These are phyloP conservation scores for Puccinia coronata DNA, from an alignment of 1,284 basidiomycete species.

Conservation along the genomic window DNA sequence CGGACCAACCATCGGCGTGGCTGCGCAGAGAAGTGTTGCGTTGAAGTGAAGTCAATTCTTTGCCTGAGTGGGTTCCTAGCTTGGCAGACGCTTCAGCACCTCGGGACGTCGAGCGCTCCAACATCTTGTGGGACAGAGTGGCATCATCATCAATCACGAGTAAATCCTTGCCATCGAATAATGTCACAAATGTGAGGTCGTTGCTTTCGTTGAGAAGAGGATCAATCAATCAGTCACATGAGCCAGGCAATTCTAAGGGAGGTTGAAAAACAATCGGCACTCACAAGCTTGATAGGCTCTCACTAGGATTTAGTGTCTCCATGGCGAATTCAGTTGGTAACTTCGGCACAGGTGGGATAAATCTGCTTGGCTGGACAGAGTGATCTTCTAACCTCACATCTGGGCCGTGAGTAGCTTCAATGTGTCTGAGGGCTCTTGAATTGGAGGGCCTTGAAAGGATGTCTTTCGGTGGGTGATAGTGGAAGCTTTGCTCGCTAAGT, in stretches of 20 bases:
- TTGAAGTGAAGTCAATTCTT: no score
- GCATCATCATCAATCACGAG: no score
- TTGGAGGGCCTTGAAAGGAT: neutral
- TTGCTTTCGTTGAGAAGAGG: no score
- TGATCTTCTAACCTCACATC: neutral
- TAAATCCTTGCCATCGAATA: no score
- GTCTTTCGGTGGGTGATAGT: neutral
- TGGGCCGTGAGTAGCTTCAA: neutral
- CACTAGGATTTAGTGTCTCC: neutral
- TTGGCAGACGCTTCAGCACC: no score
- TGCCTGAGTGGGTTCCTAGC: no score
- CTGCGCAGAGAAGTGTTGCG: neutral
- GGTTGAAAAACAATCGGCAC: neutral
- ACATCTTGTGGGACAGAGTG: no score
- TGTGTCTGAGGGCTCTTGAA: neutral
- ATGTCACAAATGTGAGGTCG: no score
- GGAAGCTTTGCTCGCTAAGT: neutral
- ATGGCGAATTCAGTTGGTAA: neutral
- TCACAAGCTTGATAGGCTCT: slow-evolving; percentile 18
- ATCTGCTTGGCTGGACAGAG: neutral
- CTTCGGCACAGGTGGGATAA: slow-evolving; percentile 1
- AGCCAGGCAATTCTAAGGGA: no score
- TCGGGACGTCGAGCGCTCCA: no score
- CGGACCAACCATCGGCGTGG: no score
- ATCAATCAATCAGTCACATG: no score